These are phyloP conservation scores for Hymenoscyphus infarciens DNA, from an alignment of 2,329 filamentous ascomycete genomes.

Conservation along the genomic window DNA sequence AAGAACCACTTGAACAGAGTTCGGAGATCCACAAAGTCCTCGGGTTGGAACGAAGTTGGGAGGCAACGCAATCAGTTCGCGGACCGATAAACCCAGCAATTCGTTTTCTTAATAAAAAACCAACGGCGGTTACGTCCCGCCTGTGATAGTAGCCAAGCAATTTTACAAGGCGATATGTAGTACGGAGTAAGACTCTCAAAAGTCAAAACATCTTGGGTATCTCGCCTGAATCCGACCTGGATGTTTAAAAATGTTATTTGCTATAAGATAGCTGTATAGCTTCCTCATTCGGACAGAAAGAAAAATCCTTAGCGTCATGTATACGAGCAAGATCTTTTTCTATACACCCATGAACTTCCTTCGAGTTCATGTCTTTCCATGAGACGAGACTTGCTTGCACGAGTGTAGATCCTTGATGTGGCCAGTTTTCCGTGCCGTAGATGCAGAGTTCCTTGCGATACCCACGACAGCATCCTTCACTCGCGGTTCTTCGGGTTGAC, in stretches of 20 bases:
- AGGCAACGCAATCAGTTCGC: background rate
- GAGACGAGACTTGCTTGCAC: background rate
- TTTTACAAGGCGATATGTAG: background rate
- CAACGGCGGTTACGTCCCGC: background rate
- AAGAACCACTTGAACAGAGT: background rate
- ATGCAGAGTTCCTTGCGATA: background rate
- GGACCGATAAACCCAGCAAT: constrained; percentile 2
- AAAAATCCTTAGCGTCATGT: background rate
- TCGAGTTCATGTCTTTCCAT: too few species aligned
- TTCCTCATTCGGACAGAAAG: background rate
- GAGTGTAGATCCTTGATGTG: background rate
- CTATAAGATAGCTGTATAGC: constrained; percentile 1
- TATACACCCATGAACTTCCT: background rate
- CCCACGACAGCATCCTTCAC: background rate
- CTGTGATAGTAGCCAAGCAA: background rate
- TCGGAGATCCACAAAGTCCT: background rate
- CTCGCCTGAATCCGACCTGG: too few species aligned
- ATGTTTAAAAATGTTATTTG: background rate
- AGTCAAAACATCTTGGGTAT: too few species aligned
- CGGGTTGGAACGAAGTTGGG: too few species aligned
- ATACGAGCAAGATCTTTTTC: background rate
- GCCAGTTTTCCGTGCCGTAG: constrained; percentile 2
- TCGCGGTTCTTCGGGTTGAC: background rate
- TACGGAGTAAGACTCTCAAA: background rate
- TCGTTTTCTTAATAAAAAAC: background rate